A percentile compares a stretch with the other conserved stretches of the same genome.
phyloP scores from a whole-genome alignment of 257 asterid genomes.

The Lithospermum erythrorhizon region DNA sequence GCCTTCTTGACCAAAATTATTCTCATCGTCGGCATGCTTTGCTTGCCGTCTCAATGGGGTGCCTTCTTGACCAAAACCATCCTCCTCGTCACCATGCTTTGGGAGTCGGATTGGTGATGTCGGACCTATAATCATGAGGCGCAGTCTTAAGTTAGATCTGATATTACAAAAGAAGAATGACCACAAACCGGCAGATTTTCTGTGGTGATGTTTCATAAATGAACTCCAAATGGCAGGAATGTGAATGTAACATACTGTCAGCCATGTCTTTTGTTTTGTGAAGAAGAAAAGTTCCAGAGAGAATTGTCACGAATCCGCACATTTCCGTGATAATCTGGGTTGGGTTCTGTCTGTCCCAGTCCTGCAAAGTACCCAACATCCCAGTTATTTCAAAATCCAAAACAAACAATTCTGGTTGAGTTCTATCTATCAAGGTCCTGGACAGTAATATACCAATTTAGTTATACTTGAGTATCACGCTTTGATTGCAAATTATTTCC shows the following conservation, averaged over 20 bases:
- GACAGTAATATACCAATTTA: no score
- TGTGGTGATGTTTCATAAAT: not conserved
- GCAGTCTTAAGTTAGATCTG: no score
- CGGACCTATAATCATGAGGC: slow-evolving; percentile 24
- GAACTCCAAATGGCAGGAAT: slow-evolving; percentile 4
- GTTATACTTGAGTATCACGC: no score
- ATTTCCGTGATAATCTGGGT: slow-evolving; percentile 90
- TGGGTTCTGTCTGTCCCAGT: slow-evolving; percentile 92
- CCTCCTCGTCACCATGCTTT: slow-evolving; percentile 48
- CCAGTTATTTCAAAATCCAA: not conserved
- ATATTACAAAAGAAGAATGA: no score
- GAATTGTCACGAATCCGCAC: slow-evolving; percentile 95
- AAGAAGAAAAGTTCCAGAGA: slow-evolving; percentile 92
- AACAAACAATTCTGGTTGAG: no score
- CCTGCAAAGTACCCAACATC: slow-evolving; percentile 35
- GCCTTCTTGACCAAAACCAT: slow-evolving; percentile 48
- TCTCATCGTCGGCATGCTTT: slow-evolving; percentile 49
- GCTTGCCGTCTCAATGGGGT: slow-evolving; percentile 60
- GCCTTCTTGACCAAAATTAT: slow-evolving; percentile 49
- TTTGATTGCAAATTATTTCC: no score
- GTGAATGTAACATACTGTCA: slow-evolving; percentile 34
- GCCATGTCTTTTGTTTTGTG: slow-evolving; percentile 98
- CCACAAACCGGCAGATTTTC: no score
- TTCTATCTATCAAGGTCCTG: no score
- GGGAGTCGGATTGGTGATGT: slow-evolving; percentile 27